phyloP scores from a whole-genome alignment of 2,329 filamentous ascomycete species.

The Pyrenophora tritici-repentis region DNA sequence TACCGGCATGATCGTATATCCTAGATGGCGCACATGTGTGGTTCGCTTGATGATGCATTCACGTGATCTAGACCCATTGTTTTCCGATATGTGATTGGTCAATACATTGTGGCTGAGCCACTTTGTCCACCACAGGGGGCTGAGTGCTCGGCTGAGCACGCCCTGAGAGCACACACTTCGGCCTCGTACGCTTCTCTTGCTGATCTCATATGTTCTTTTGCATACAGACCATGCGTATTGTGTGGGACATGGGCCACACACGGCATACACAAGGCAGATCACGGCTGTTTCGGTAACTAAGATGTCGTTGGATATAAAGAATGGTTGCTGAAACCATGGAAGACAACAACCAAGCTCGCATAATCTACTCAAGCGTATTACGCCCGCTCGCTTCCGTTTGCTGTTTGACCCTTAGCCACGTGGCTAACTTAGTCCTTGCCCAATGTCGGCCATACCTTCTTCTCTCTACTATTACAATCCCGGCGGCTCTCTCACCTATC shows the following conservation, averaged over 20 bases:
- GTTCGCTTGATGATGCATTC: too few species aligned
- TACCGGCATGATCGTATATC: background rate
- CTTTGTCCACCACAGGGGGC: background rate
- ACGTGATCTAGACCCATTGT: too few species aligned
- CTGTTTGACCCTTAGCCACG: background rate
- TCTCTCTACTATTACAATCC: constrained; percentile 3
- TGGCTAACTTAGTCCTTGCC: constrained; percentile 8
- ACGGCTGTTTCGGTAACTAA: too few species aligned
- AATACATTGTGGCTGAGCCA: background rate
- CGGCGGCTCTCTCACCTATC: constrained; percentile 2
- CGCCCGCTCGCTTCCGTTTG: constrained; percentile 6
- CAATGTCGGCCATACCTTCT: constrained; percentile 20
- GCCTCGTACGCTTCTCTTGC: too few species aligned
- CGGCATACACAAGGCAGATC: constrained; percentile 6
- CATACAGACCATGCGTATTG: too few species aligned
- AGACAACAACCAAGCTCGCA: background rate
- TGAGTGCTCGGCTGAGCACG: background rate
- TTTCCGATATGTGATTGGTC: too few species aligned
- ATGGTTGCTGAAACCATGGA: background rate
- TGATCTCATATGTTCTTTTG: too few species aligned
- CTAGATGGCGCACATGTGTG: background rate
- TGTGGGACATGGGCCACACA: too few species aligned
- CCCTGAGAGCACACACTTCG: background rate
- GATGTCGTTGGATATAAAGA: too few species aligned
- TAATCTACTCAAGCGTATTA: constrained; percentile 1